Conservation (phyloP, 108 stramenopile genomes). For the Chaetoceros muelleri region DNA sequence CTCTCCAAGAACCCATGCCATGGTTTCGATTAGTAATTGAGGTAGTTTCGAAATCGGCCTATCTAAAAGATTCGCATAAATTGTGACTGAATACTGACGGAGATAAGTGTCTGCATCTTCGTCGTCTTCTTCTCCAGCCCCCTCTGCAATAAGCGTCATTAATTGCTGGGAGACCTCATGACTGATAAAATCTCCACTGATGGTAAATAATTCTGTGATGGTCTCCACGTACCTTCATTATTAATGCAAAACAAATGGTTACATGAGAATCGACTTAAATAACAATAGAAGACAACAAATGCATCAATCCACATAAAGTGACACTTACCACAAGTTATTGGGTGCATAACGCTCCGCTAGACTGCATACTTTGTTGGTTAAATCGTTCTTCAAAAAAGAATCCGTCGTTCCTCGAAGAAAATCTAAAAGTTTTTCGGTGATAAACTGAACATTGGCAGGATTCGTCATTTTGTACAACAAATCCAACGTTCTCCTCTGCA, state of each 20-base stretch:
- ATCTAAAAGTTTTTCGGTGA: constrained; percentile 85
- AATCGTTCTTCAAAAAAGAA: constrained; percentile 75
- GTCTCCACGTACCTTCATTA: constrained; percentile 50
- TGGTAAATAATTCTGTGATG: constrained; percentile 82
- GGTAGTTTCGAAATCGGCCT: constrained; percentile 51
- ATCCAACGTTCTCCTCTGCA: constrained; percentile 96
- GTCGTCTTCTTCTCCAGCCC: constrained; percentile 89
- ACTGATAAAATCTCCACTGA: constrained; percentile 91
- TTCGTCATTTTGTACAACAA: constrained; percentile 97
- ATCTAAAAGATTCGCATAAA: constrained; percentile 69
- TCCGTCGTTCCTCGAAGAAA: constrained; percentile 84
- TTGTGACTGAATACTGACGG: constrained; percentile 85
- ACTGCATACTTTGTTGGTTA: constrained; percentile 87
- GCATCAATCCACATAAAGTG: constrained; percentile 4
- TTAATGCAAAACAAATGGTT: too few species aligned
- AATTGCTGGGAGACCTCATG: constrained; percentile 87
- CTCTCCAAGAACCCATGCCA: constrained; percentile 98
- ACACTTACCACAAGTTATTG: constrained; percentile 85
- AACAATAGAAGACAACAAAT: constrained; percentile 1
- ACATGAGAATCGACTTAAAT: neutral
- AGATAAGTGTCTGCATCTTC: constrained; percentile 80
- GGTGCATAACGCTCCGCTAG: constrained; percentile 97
- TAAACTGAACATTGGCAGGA: constrained; percentile 97
- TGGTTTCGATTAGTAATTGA: constrained; percentile 78
- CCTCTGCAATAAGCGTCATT: constrained; percentile 93